Base-by-base conservation (phyloP, 2,329 filamentous ascomycete species). In the Onygenales sp. region DNA sequence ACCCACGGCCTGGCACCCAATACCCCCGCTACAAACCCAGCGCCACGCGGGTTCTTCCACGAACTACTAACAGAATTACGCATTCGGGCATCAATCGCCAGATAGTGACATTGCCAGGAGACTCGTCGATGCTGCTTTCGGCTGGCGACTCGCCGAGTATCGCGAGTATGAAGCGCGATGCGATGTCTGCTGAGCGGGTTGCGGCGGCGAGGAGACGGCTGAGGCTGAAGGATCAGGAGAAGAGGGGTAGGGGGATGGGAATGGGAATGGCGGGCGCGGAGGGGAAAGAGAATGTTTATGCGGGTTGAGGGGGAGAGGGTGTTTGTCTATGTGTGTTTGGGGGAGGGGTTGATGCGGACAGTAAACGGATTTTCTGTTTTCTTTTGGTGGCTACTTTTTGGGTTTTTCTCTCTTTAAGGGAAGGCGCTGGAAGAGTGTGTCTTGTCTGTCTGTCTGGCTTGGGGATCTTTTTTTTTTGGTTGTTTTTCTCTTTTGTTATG, bases 161-260 rank as follows among this genome's bases (percentile, higher is more conserved):
- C 13, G 54, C 53, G 6, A 46, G 36, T 14, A 21, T 52, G 2
- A 56, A 58, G 44, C 49, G 61, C 9, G 63, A 65, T 27, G 52
- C 56, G 4, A 55, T 69, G 9, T 58, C 66, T 4, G 54, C 66
- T 2, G 69, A 72, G 33, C 63, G 69, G 21, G 50, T 62, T 51
- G 59, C 67, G 2, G 65, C 65, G 8, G 68, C 69, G 3, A 62
- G 66, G 52, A 66, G 64, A n/a, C 62, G 69, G 39, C 59, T 71
- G 10, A 65, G 63, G 45, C 63, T 62, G 42, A 66, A 63, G 54
- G 58, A 60, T 44, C 58, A 63, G 32, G 49, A 34, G 60, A 57
- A 54, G 58, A 60, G 37, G 17, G 21, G 21, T 27, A 4, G 21
- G 21, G 21, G 21, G 21, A 27, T 27, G 21, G 21, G 21, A 4